A percentile compares a stretch with the other conserved stretches of the same genome.
phyloP scores from a whole-genome alignment of 768 basidiomycete genomes.

The Polyporus arcularius region DNA sequence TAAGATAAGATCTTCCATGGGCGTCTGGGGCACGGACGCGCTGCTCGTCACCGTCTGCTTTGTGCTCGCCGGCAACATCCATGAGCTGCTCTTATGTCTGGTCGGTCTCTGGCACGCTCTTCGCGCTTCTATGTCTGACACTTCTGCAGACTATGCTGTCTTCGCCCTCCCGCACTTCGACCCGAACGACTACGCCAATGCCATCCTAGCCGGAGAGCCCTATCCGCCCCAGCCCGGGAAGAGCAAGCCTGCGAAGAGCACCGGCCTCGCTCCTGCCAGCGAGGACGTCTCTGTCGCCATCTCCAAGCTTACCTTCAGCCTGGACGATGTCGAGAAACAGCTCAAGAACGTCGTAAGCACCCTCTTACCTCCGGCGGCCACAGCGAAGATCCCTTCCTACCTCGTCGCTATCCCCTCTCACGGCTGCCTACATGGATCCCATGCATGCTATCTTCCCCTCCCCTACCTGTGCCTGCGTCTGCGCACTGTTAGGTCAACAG shows the following conservation, averaged over 20 bases:
- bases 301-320: constrained; percentile 80
- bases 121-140: background rate
- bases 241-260: constrained; percentile 34
- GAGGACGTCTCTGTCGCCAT: constrained; percentile 91
- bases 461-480: background rate
- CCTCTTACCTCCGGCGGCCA: background rate
- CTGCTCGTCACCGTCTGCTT: constrained; percentile 4
- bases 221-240: constrained; percentile 55
- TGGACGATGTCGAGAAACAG: constrained; percentile 92
- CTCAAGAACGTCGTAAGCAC: constrained; percentile 75
- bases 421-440: no score
- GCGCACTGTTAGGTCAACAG: background rate
- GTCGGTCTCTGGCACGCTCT: constrained; percentile 10
- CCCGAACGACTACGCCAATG: constrained; percentile 88
- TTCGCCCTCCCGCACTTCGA: constrained; percentile 81
- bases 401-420: no score
- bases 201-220: constrained; percentile 80
- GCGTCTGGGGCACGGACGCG: constrained; percentile 6
- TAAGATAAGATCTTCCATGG: constrained; percentile 11
- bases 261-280: constrained; percentile 58
- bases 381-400: background rate
- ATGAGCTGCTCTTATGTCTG: constrained; percentile 23
- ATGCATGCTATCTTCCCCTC: background rate
- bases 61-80: background rate
- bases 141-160: constrained; percentile 46